Percentiles rank a stretch among this genome's conserved stretches.
These are phyloP conservation scores for Wickerhamomyces rabaulensis DNA, from an alignment of 805 yeast genomes.

Conservation along the genomic window DNA sequence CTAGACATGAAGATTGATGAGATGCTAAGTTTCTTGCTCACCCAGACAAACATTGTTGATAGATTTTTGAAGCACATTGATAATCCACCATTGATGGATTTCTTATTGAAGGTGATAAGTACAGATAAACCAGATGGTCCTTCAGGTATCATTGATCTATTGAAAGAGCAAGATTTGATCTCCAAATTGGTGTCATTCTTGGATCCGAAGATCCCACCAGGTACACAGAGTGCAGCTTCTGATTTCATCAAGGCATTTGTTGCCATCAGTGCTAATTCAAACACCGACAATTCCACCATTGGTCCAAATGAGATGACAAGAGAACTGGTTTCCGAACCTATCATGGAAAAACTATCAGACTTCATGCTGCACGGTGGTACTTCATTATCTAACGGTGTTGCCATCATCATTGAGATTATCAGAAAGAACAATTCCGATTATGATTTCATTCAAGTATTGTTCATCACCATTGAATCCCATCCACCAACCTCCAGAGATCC, in stretches of 20 bases:
- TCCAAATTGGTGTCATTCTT: constrained; percentile 67
- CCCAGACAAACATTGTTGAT: constrained; percentile 67
- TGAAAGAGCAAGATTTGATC: constrained; percentile 69
- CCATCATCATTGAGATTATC: constrained; percentile 88
- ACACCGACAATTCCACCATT: constrained; percentile 81
- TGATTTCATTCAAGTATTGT: constrained; percentile 81
- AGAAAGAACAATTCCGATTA: constrained; percentile 95
- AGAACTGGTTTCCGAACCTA: constrained; percentile 74
- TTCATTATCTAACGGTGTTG: constrained; percentile 90
- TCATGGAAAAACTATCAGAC: constrained; percentile 60
- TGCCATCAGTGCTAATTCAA: constrained; percentile 89
- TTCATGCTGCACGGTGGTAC: constrained; percentile 82
- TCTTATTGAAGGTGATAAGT: constrained; percentile 79
- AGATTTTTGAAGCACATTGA: constrained; percentile 82
- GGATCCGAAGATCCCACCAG: constrained; percentile 60
- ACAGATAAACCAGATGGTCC: constrained; percentile 89
- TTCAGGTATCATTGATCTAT: constrained; percentile 75
- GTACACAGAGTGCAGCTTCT: constrained; percentile 88
- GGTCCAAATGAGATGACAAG: constrained; percentile 96
- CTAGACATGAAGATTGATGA: constrained; percentile 85
- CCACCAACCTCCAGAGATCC: constrained; percentile 95
- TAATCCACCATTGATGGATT: constrained; percentile 92
- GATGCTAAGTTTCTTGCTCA: constrained; percentile 62
- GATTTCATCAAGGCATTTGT: constrained; percentile 93
- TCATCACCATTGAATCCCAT: constrained; percentile 76